Evolutionary conservation across 2,329 filamentous ascomycete species (phyloP).

Genomic region (Dactylellina cionopaga): DNA sequence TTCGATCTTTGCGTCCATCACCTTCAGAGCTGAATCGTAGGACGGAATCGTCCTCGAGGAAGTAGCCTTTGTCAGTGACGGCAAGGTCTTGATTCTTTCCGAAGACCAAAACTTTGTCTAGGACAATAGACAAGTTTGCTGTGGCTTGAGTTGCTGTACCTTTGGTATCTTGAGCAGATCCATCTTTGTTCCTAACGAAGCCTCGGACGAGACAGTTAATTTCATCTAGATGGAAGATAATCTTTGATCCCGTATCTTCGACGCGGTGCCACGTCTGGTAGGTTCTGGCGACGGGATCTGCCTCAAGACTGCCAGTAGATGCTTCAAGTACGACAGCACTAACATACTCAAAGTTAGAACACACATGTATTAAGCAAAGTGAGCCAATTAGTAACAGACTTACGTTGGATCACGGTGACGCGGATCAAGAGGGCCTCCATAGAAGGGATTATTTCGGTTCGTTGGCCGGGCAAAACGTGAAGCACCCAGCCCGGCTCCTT

Average conservation of each 20-base stretch:
- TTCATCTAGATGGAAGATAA: conserved; percentile 33
- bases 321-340: conserved; percentile 16
- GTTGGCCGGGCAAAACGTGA: neutral
- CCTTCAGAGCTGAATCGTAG: conserved; percentile 17
- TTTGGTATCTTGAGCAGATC: neutral
- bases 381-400: neutral
- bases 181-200: conserved; percentile 20
- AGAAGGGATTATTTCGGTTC: neutral
- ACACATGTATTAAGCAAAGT: neutral
- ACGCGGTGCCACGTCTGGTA: conserved; percentile 25
- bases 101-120: conserved; percentile 34
- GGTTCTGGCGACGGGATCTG: conserved; percentile 14
- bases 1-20: neutral
- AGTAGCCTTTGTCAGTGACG: conserved; percentile 10
- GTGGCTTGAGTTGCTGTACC: conserved; percentile 5
- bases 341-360: neutral
- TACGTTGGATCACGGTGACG: conserved; percentile 31
- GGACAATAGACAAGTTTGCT: conserved; percentile 17
- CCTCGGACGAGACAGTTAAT: conserved; percentile 33
- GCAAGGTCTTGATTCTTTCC: conserved; percentile 11
- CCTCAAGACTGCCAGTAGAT: conserved; percentile 3
- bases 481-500: neutral
- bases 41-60: conserved; percentile 19
- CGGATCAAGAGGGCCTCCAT: neutral
- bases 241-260: conserved; percentile 29